Conservation (phyloP, 768 basidiomycete genomes). For the Suillus alpinus region DNA sequence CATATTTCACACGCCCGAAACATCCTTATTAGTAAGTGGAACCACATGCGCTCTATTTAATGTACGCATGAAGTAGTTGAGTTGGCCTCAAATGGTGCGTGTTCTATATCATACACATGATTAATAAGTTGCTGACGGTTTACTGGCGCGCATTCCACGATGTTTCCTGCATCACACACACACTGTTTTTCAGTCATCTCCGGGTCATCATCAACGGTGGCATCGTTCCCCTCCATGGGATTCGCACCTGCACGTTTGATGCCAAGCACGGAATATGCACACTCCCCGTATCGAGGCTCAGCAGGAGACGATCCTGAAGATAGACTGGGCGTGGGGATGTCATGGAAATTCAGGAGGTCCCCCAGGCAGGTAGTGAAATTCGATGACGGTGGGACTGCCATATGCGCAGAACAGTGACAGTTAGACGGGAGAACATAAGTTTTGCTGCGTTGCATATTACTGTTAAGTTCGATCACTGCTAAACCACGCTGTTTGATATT, state of each 20-base stretch:
- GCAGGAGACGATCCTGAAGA: slow-evolving; percentile 58
- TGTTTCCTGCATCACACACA: not conserved
- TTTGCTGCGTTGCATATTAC: not conserved
- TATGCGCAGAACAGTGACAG: not conserved
- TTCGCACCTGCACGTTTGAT: slow-evolving; percentile 69
- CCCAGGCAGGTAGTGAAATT: not conserved
- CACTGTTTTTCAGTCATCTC: slow-evolving; percentile 56
- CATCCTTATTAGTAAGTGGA: no score
- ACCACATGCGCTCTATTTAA: no score
- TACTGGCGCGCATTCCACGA: slow-evolving; percentile 19
- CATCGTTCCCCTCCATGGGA: slow-evolving; percentile 73
- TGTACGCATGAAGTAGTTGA: slow-evolving; percentile 93
- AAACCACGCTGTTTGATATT: no score
- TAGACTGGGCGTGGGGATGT: slow-evolving; percentile 80
- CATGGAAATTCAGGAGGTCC: slow-evolving; percentile 68
- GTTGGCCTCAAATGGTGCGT: slow-evolving; percentile 78
- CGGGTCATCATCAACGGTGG: slow-evolving; percentile 88
- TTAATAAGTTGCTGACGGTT: not conserved
- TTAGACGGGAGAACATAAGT: not conserved
- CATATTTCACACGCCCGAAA: no score
- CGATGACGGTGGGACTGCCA: not conserved
- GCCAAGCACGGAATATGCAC: slow-evolving; percentile 62
- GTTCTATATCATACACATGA: not conserved
- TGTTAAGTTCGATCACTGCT: not conserved
- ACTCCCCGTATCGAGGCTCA: slow-evolving; percentile 61